Evolutionary conservation across 352 stramenopile genomes (phyloP), one percentile per base, ranked within the genome.

Genomic region (Phytopythium helicoides): DNA sequence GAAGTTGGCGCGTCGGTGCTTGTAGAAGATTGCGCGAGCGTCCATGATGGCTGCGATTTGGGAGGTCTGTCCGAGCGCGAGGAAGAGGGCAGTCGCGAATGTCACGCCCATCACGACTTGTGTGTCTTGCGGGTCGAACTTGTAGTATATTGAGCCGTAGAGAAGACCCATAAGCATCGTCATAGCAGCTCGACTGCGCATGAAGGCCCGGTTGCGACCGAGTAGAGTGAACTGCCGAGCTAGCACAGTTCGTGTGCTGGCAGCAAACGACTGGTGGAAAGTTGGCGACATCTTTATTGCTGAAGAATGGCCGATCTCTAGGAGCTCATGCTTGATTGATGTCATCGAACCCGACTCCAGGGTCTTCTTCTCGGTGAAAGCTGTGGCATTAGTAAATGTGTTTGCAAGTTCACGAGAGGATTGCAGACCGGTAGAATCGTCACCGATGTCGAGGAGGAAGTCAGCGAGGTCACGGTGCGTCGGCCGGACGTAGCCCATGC

Each of bases 391-490:
- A 25, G 2, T 25, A 12, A n/a, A 14, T 44, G 38, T 1, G 25
- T n/a, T 19, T n/a, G 38, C n/a, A 21, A 44, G 38, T 21, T n/a
- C 3, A n/a, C n/a, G 38, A 44, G 15, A 5, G 16, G 15, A 18
- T 2, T 41, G 16, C 15, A 21, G 3, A 5, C 4, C 12, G 5
- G 36, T 41, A 4, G 15, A 3, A 19, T 58, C 31, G 15, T 71
- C 76, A 5, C 69, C 66, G 0, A 86, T 48, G 47, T 81, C 82
- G 35, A 95, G 60, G 31, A 98, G 66, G 63, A 95, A 98, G 65
- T 98, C 94, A n/a, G 89, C 92, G 16, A 90, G 60, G 58, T 98
- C 88, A 56, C 80, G 81, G 21, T 55, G 34, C 19, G 57, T 47
- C 28, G 73, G 68, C 40, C 71, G 76, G 2, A 49, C 45, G 52